Evolutionary conservation across 306 rosid species (phyloP).

Genomic region (Acmispon strigosus): DNA sequence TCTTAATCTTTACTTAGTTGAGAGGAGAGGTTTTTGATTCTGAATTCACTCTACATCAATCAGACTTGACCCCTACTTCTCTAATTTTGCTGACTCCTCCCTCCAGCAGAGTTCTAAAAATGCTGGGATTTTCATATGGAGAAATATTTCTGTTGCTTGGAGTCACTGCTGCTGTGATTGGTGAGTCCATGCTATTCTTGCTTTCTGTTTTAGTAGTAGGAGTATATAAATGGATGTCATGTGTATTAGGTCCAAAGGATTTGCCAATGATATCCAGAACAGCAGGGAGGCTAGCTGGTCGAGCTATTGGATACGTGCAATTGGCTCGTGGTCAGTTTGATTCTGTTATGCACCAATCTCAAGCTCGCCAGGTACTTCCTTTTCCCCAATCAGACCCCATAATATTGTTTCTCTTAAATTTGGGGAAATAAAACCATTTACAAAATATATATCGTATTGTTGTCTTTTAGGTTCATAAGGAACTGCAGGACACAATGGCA

Average conservation of each 20-base stretch:
- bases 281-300: slow-evolving; percentile 40
- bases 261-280: slow-evolving; percentile 44
- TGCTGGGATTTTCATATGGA: slow-evolving; percentile 40
- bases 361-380: slow-evolving; percentile 68
- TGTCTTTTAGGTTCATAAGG: slow-evolving; percentile 63
- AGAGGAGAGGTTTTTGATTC: too few species aligned
- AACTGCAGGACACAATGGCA: slow-evolving; percentile 76
- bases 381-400: not conserved
- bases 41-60: not conserved
- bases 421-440: not conserved
- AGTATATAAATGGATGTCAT: not conserved
- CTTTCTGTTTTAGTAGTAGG: not conserved
- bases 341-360: slow-evolving; percentile 70
- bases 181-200: slow-evolving; percentile 9
- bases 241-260: slow-evolving; percentile 38
- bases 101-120: not conserved
- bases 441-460: not conserved
- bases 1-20: too few species aligned
- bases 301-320: slow-evolving; percentile 80
- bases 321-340: slow-evolving; percentile 87
- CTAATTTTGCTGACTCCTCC: not conserved
- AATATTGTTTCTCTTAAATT: not conserved
- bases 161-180: slow-evolving; percentile 35
- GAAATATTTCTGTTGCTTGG: slow-evolving; percentile 37
- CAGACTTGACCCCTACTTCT: not conserved